Conservation (phyloP, 176 grass and related monocot species). For the Tillandsia leiboldiana region DNA sequence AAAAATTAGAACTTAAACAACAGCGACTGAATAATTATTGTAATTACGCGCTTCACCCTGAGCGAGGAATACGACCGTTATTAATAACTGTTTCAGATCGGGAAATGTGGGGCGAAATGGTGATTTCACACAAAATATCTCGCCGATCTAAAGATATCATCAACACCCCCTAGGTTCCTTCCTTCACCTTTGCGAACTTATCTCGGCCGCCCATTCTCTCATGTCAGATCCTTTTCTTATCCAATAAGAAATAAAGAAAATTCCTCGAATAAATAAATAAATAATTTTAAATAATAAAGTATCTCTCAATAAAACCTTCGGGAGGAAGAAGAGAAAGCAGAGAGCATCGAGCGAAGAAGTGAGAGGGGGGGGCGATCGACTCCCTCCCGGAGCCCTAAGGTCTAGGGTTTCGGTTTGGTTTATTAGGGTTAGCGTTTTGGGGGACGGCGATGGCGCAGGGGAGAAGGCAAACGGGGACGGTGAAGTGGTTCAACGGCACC, state of each 20-base stretch:
- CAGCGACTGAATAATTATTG: too few relatives aligned
- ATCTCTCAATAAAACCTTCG: neutral
- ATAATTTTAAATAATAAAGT: neutral
- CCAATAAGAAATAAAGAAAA: neutral
- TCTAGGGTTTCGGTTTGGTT: neutral
- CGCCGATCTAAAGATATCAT: neutral
- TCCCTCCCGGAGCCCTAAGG: neutral
- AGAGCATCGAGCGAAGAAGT: neutral
- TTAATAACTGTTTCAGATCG: neutral
- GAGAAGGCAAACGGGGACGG: conserved; percentile 16
- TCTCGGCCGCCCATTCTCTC: conserved; percentile 4
- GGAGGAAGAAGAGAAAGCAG: neutral
- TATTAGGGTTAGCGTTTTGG: neutral
- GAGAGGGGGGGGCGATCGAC: neutral
- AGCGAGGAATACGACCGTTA: neutral
- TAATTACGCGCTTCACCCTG: too few relatives aligned
- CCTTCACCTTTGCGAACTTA: conserved; percentile 11
- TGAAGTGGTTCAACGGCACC: conserved; percentile 21
- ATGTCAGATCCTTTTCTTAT: neutral
- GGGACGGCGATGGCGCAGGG: conserved; percentile 8
- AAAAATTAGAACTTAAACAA: too few relatives aligned
- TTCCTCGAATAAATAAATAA: neutral
- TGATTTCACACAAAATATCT: neutral
- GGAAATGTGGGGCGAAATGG: neutral
- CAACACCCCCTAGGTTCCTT: conserved; percentile 7